phyloP scores from a whole-genome alignment of 495 filamentous ascomycete species.

The Xylaria curta region DNA sequence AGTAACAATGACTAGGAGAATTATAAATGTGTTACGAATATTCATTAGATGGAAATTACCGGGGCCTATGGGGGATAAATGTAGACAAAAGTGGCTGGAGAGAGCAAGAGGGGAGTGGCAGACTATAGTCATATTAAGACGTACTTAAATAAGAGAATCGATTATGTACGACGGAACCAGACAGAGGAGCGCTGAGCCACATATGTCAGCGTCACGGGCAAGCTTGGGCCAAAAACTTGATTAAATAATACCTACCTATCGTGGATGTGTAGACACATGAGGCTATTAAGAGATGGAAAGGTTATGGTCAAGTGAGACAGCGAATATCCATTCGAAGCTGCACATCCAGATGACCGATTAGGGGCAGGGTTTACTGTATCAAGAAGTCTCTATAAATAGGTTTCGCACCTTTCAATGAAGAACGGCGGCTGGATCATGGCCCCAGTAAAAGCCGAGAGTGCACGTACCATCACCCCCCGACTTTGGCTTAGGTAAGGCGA shows the following conservation, averaged over 20 bases:
- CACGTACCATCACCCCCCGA: background rate
- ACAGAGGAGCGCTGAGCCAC: background rate
- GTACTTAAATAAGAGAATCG: background rate
- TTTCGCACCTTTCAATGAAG: background rate
- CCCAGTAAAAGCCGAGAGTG: background rate
- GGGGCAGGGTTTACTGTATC: background rate
- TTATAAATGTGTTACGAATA: background rate
- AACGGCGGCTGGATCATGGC: background rate
- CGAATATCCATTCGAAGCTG: background rate
- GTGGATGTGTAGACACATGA: constrained; percentile 6
- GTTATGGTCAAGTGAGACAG: background rate
- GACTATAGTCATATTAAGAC: background rate
- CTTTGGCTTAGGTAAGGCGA: constrained; percentile 3
- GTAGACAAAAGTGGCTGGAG: background rate
- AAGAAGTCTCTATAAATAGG: background rate
- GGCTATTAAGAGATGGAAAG: background rate
- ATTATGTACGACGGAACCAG: background rate
- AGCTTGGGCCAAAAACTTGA: background rate
- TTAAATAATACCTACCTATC: background rate
- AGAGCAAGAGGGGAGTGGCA: background rate
- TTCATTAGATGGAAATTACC: background rate
- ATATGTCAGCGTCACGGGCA: background rate
- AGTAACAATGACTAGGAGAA: background rate
- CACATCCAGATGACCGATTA: background rate
- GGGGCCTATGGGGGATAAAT: background rate